Evolutionary conservation across 139 green algal genomes (phyloP).

Genomic region (Diplosphaera chodatii): DNA sequence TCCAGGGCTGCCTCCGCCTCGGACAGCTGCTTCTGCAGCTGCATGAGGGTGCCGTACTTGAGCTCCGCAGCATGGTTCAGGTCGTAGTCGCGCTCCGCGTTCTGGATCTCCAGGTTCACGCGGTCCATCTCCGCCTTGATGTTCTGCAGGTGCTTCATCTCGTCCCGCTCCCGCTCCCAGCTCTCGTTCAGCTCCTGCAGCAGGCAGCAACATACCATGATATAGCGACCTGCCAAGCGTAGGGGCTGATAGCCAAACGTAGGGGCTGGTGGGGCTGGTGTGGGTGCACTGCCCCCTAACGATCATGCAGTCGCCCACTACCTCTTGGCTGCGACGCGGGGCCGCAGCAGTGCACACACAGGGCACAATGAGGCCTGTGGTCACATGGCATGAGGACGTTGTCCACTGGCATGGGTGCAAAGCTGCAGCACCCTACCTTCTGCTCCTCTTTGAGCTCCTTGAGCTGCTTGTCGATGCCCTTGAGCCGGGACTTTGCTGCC

Average conservation of each 20-base stretch:
- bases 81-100: slow-evolving; percentile 89
- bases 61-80: slow-evolving; percentile 35
- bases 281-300: too few species aligned
- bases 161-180: slow-evolving; percentile 63
- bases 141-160: not conserved
- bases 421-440: too few species aligned
- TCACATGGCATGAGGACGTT: too few species aligned
- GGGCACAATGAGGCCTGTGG: too few species aligned
- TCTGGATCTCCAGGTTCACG: slow-evolving; percentile 65
- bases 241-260: too few species aligned
- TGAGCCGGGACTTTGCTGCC: slow-evolving; percentile 17
- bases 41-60: slow-evolving; percentile 44
- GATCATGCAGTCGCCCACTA: not conserved
- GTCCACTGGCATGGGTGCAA: too few species aligned
- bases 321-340: too few species aligned
- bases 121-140: slow-evolving; percentile 84
- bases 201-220: too few species aligned
- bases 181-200: slow-evolving; percentile 51
- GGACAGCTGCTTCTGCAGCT: slow-evolving; percentile 75
- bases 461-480: not conserved
- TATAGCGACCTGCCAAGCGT: slow-evolving; percentile 44
- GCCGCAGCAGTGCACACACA: too few species aligned
- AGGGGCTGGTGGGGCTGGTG: too few species aligned
- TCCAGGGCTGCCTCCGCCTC: too few species aligned
- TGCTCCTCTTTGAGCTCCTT: not conserved